These are phyloP conservation scores for Fusarium chuoi DNA, from an alignment of 2,329 filamentous ascomycete genomes.

Conservation along the genomic window DNA sequence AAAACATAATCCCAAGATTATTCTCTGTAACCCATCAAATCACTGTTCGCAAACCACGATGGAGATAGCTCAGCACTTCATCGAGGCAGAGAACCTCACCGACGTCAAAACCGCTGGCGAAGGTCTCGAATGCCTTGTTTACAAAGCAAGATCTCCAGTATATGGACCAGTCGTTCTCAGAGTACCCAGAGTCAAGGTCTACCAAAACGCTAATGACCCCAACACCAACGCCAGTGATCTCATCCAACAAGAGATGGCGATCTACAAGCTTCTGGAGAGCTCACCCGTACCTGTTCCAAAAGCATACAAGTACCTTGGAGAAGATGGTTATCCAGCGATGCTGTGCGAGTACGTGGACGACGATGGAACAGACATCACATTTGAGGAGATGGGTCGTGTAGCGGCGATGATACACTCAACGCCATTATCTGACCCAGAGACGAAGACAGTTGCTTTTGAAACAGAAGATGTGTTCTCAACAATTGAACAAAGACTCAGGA, in stretches of 20 bases:
- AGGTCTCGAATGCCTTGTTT: slow-evolving; percentile 19
- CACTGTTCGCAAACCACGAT: neutral
- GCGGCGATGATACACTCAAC: slow-evolving; percentile 3
- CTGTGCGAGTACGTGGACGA: slow-evolving; percentile 16
- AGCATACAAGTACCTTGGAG: slow-evolving; percentile 6
- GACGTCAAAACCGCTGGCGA: neutral
- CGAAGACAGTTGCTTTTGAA: neutral
- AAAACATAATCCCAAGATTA: neutral
- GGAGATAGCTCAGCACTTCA: neutral
- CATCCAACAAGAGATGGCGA: slow-evolving; percentile 5
- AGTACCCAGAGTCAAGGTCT: slow-evolving; percentile 5
- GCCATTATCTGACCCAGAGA: fast-evolving
- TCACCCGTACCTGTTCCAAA: neutral
- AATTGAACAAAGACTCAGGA: neutral
- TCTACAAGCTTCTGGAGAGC: neutral
- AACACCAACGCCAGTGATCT: neutral
- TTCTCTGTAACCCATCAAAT: neutral
- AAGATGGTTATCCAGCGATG: slow-evolving; percentile 4
- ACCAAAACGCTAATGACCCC: slow-evolving; percentile 5
- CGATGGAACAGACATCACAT: neutral
- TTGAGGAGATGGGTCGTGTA: slow-evolving; percentile 10
- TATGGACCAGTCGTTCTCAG: slow-evolving; percentile 7
- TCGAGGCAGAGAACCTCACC: neutral
- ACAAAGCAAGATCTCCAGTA: neutral
- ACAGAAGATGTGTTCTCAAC: neutral